Conservation (phyloP, 495 filamentous ascomycete species). For the Glonium stellatum region DNA sequence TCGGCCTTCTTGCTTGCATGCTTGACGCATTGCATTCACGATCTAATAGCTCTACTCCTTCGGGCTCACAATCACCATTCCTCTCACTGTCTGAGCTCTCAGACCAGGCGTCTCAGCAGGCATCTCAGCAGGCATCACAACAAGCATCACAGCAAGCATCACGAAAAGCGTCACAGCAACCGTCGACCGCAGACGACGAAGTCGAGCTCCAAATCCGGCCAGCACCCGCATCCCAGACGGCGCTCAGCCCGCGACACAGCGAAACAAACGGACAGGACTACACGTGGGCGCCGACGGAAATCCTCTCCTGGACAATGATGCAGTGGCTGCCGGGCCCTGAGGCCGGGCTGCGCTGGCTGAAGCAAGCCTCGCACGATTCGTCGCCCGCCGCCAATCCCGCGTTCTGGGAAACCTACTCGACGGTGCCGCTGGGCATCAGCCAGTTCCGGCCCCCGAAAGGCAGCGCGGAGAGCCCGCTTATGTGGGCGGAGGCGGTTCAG, state of each 20-base stretch:
- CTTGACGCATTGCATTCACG: conserved; percentile 32
- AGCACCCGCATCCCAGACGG: neutral
- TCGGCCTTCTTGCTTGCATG: conserved; percentile 33
- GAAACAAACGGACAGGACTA: conserved; percentile 16
- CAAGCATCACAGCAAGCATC: conserved; percentile 3
- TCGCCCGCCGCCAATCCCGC: neutral
- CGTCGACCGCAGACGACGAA: neutral
- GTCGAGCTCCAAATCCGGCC: conserved; percentile 4
- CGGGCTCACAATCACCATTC: conserved; percentile 20
- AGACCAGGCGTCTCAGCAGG: conserved; percentile 6
- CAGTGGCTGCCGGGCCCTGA: conserved; percentile 39
- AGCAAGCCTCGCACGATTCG: conserved; percentile 16
- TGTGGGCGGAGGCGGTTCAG: conserved; percentile 30
- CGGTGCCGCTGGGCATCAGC: conserved; percentile 33
- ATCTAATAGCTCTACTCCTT: neutral
- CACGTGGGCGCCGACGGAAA: conserved; percentile 33
- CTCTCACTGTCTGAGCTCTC: conserved; percentile 20
- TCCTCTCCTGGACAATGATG: conserved; percentile 39
- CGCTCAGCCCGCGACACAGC: conserved; percentile 15
- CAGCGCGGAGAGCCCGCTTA: conserved; percentile 20
- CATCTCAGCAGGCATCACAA: conserved; percentile 7
- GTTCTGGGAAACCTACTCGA: conserved; percentile 25
- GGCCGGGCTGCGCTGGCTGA: conserved; percentile 33
- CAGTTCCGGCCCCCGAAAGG: conserved; percentile 22
- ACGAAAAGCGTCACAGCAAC: neutral